These are phyloP conservation scores for Pestalotiopsis fici DNA, from an alignment of 2,329 filamentous ascomycete species.

Conservation along the genomic window DNA sequence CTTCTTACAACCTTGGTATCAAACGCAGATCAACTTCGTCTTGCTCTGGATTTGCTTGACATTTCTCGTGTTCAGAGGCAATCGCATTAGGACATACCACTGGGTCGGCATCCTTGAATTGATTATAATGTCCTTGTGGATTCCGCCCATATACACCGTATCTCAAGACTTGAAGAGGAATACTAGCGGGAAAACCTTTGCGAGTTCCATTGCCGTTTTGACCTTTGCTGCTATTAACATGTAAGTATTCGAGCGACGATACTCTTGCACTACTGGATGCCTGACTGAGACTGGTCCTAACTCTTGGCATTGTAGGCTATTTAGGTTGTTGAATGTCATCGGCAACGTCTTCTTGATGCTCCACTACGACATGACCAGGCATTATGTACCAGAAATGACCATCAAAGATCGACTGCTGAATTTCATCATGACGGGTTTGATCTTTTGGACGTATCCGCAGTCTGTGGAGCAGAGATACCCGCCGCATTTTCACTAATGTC, in stretches of 20 bases:
- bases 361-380: constrained; percentile 40
- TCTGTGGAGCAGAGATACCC: constrained; percentile 39
- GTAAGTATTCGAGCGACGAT: constrained; percentile 26
- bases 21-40: constrained; percentile 35
- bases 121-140: constrained; percentile 33
- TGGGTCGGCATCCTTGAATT: constrained; percentile 37
- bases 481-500: constrained; percentile 17
- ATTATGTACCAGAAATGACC: constrained; percentile 31
- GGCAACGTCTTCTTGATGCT: constrained; percentile 37
- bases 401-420: constrained; percentile 24
- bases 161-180: constrained; percentile 12
- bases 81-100: constrained; percentile 38
- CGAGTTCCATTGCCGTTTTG: constrained; percentile 29
- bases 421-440: constrained; percentile 28
- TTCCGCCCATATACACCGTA: constrained; percentile 28
- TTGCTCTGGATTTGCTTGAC: constrained; percentile 34
- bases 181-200: constrained; percentile 8
- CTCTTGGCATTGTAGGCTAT: constrained; percentile 25
- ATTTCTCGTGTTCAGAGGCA: constrained; percentile 34
- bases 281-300: not conserved
- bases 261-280: not conserved
- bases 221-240: constrained; percentile 37
- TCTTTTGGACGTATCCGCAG: constrained; percentile 44
- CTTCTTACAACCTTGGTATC: not conserved
- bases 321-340: constrained; percentile 37